phyloP scores from a whole-genome alignment of 805 yeast genomes.

The Cyberlindnera mrakii region DNA sequence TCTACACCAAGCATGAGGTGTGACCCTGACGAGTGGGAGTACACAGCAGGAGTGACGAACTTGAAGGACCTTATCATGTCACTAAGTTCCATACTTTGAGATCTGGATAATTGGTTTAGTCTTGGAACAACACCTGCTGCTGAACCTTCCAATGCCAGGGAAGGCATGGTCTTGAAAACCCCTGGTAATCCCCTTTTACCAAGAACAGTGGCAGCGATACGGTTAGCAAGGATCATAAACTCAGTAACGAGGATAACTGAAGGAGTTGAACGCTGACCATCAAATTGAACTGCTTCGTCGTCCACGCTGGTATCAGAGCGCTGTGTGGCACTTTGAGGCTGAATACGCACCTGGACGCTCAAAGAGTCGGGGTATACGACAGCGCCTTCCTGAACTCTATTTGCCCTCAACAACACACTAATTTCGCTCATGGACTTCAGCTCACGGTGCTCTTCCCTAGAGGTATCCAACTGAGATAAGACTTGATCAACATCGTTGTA shows the following conservation, averaged over 20 bases:
- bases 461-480: slow-evolving; percentile 22
- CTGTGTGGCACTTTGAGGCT: neutral
- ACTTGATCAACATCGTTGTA: slow-evolving; percentile 58
- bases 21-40: slow-evolving; percentile 35
- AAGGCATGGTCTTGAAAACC: slow-evolving; percentile 33
- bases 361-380: slow-evolving; percentile 33
- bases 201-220: slow-evolving; percentile 48
- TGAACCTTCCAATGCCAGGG: slow-evolving; percentile 16
- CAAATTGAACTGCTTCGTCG: slow-evolving; percentile 10
- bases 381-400: slow-evolving; percentile 33
- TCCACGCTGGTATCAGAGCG: slow-evolving; percentile 1
- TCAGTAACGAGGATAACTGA: slow-evolving; percentile 73
- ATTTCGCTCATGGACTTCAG: slow-evolving; percentile 30
- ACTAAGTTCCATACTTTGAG: slow-evolving; percentile 17
- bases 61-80: slow-evolving; percentile 39
- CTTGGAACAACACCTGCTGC: slow-evolving; percentile 21
- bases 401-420: slow-evolving; percentile 23
- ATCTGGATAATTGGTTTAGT: slow-evolving; percentile 18
- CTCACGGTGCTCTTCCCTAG: slow-evolving; percentile 24
- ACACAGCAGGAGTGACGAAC: slow-evolving; percentile 47
- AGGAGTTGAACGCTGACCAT: slow-evolving; percentile 27
- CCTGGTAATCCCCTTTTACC: slow-evolving; percentile 41
- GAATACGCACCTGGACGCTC: slow-evolving; percentile 17
- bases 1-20: slow-evolving; percentile 64
- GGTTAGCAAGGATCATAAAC: slow-evolving; percentile 75